phyloP scores from a whole-genome alignment of 2,329 filamentous ascomycete genomes.

The Cryoendolithus antarcticus region DNA sequence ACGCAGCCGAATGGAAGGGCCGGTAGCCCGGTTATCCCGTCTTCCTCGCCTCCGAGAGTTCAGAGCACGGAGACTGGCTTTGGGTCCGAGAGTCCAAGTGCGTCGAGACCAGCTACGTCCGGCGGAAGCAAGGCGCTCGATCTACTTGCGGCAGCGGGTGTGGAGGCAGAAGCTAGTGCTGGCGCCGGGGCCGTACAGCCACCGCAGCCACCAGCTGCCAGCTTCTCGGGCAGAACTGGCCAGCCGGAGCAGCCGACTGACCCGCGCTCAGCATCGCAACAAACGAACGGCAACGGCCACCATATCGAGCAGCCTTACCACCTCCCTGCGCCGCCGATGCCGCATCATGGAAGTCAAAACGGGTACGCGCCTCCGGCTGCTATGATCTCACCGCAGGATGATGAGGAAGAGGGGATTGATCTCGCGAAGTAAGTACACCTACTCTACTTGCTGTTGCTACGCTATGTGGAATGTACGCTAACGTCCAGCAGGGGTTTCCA shows the following conservation, averaged over 20 bases:
- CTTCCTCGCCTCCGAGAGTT: slow-evolving; percentile 7
- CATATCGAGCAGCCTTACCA: not conserved
- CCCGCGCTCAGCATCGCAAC: slow-evolving; percentile 14
- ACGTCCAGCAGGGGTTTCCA: slow-evolving; percentile 32
- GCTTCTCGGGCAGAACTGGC: not conserved
- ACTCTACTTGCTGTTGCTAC: not conserved
- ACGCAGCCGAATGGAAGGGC: no score
- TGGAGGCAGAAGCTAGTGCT: slow-evolving; percentile 3
- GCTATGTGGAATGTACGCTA: slow-evolving; percentile 6
- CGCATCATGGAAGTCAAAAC: slow-evolving; percentile 16
- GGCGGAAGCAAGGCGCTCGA: slow-evolving; percentile 21
- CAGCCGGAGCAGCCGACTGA: slow-evolving; percentile 20
- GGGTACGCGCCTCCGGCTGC: no score
- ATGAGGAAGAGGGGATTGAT: slow-evolving; percentile 36
- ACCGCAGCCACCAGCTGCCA: slow-evolving; percentile 1
- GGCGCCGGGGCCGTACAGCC: not conserved
- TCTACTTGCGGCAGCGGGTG: slow-evolving; percentile 12
- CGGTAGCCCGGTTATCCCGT: slow-evolving; percentile 20
- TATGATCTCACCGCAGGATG: slow-evolving; percentile 20
- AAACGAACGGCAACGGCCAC: slow-evolving; percentile 12
- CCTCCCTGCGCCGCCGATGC: not conserved
- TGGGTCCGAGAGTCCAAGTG: slow-evolving; percentile 3
- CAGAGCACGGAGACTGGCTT: slow-evolving; percentile 2
- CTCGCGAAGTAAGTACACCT: slow-evolving; percentile 32
- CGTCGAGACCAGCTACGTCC: slow-evolving; percentile 4